Base-by-base conservation (phyloP, 2,329 filamentous ascomycete species). In the Trichoderma arundinaceum region DNA sequence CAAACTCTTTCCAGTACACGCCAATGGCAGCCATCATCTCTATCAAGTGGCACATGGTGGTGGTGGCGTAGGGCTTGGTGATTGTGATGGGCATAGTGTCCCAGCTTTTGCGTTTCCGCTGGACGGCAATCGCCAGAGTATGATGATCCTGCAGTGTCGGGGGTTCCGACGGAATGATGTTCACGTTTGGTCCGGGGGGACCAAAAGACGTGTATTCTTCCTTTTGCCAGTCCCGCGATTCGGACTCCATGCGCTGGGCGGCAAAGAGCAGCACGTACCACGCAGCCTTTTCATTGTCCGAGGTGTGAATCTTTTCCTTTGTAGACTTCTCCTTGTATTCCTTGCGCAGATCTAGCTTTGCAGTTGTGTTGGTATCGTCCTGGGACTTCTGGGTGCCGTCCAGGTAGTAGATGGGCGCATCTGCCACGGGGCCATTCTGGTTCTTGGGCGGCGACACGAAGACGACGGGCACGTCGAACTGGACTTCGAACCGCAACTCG, bases 1-100 rank as follows among this genome's bases (percentile, higher is more conserved):
- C 82, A 68, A 87, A 87, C 62, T 84, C 82, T 68, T 83, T 84
- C 85, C 85, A 88, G 73, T 88, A 81, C 7, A 88, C 78, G 7
- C 85, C 84, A 15, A 86, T 74, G 65, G 83, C 81, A 4, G 82
- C 82, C 32, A 83, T 78, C 66, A 86, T 82, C 75, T 86, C 84
- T 35, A 86, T 74, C 3, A 86, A 72, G 68, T 86, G 84, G 63
- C 81, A 84, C 67, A 86, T 83, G n/a, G 83, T 83, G 0, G 81
- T 85, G 0, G 82, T 85, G 2, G 82, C 83, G 57, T 84, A 85
- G 0, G 83, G 83, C 41, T 81, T 81, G 41, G 76, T 78, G 57
- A 84, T 72, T 38, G 76, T 75, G 1, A 75, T 63, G 1, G 83
- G 83, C 81, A 85, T 85, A 1, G 78, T 83, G 68, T 84, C 82